A percentile compares a stretch with the other conserved stretches of the same genome.
Conservation (phyloP, 2,329 filamentous ascomycete genomes). For the Fusarium austroafricanum region DNA sequence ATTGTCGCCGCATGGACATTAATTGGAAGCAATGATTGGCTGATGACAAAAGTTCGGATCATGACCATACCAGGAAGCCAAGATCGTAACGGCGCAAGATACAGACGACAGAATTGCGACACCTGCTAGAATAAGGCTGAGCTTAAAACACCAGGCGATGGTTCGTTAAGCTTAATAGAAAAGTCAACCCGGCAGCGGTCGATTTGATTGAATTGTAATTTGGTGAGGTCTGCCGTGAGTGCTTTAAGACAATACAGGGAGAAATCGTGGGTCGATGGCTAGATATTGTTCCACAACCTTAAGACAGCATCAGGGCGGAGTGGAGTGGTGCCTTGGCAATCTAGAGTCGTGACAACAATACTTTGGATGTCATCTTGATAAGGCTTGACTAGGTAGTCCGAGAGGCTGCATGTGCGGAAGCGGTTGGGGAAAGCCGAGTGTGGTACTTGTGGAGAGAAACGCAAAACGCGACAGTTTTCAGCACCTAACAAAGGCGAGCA, state of each 20-base stretch:
- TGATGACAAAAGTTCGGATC: slow-evolving; percentile 23
- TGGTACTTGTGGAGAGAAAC: background rate
- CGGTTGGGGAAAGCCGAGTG: background rate
- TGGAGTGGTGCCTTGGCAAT: slow-evolving; percentile 23
- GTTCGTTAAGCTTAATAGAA: background rate
- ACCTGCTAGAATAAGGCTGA: slow-evolving; percentile 9
- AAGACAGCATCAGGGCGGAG: slow-evolving; percentile 29
- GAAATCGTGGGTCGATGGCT: slow-evolving; percentile 15
- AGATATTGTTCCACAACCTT: slow-evolving; percentile 32
- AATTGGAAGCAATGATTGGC: slow-evolving; percentile 39
- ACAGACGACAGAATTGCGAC: slow-evolving; percentile 13
- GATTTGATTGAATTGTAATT: background rate
- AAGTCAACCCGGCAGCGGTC: background rate
- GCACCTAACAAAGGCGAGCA: background rate
- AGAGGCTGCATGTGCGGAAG: background rate
- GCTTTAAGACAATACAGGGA: background rate
- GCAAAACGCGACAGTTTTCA: slow-evolving; percentile 3
- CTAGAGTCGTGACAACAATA: slow-evolving; percentile 8
- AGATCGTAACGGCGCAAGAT: slow-evolving; percentile 31
- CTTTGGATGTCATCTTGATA: slow-evolving; percentile 16
- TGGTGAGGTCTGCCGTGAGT: background rate
- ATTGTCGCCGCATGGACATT: slow-evolving; percentile 47
- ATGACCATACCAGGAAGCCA: slow-evolving; percentile 36
- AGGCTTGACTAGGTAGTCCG: slow-evolving; percentile 10
- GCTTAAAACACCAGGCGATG: background rate